These are phyloP conservation scores for Ploettnerulaceae sp. DNA, from an alignment of 2,329 filamentous ascomycete genomes.

Conservation along the genomic window DNA sequence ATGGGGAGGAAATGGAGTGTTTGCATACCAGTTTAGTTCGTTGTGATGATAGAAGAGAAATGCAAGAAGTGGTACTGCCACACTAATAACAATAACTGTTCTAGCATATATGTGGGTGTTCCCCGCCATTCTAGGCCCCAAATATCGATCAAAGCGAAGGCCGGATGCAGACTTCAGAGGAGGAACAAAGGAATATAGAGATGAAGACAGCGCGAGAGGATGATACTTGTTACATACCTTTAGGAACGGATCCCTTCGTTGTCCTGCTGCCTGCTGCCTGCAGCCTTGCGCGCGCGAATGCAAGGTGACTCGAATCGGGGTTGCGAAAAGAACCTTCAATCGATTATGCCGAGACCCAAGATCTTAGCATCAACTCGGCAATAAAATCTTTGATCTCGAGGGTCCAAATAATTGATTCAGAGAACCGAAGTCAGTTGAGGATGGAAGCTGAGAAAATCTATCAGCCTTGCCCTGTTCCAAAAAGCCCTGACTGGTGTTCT, in stretches of 20 bases:
- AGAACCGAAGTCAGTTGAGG: too few relatives aligned
- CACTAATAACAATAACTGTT: conserved; percentile 8
- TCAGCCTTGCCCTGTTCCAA: too few relatives aligned
- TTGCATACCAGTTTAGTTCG: conserved; percentile 22
- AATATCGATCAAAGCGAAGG: background rate
- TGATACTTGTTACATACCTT: conserved; percentile 5
- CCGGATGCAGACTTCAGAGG: background rate
- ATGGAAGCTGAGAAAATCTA: too few relatives aligned
- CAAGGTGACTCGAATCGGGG: conserved; percentile 6
- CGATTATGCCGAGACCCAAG: too few relatives aligned
- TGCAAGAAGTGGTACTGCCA: conserved; percentile 19
- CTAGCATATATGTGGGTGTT: conserved; percentile 6
- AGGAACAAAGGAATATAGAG: background rate
- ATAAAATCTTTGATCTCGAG: too few relatives aligned
- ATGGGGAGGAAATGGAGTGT: background rate
- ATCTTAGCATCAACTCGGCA: too few relatives aligned
- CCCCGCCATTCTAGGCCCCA: conserved; percentile 21
- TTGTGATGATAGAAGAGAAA: conserved; percentile 20
- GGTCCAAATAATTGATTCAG: too few relatives aligned
- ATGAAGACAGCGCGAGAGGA: background rate
- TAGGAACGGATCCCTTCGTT: too few relatives aligned
- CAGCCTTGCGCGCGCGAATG: conserved; percentile 19
- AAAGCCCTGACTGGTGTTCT: background rate
- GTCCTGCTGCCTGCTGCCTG: conserved; percentile 7
- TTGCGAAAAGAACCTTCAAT: too few relatives aligned